Evolutionary conservation across 768 basidiomycete species (phyloP).

Genomic region (Nidularia pulvinata): DNA sequence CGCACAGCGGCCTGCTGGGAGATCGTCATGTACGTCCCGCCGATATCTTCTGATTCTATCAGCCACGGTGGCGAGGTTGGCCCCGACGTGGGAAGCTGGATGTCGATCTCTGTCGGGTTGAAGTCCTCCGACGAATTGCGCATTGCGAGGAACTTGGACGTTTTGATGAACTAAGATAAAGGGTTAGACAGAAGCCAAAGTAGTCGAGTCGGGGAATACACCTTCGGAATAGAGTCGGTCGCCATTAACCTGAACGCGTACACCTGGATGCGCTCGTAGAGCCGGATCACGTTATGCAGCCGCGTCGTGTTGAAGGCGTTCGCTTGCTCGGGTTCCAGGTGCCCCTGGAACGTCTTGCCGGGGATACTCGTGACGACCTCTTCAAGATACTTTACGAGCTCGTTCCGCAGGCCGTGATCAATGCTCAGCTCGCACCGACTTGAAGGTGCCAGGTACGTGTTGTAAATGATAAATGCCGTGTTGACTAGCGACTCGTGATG

Average conservation of each 20-base stretch:
- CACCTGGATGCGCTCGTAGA: conserved; percentile 96
- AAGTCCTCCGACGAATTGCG: conserved; percentile 80
- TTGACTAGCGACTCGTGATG: conserved; percentile 96
- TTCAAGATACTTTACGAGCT: conserved; percentile 90
- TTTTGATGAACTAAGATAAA: conserved; percentile 77
- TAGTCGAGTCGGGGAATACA: conserved; percentile 22
- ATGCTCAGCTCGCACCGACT: conserved; percentile 98
- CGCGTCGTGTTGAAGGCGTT: conserved; percentile 92
- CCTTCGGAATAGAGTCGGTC: conserved; percentile 98
- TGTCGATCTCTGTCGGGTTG: conserved; percentile 62
- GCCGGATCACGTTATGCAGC: conserved; percentile 86
- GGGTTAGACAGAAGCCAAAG: neutral
- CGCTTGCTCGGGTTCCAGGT: conserved; percentile 81
- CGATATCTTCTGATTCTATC: conserved; percentile 62
- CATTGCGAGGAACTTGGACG: conserved; percentile 76
- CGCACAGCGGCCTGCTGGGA: conserved; percentile 80
- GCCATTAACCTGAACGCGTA: conserved; percentile 99
- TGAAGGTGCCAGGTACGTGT: conserved; percentile 94
- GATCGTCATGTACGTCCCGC: conserved; percentile 85
- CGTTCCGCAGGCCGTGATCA: conserved; percentile 94
- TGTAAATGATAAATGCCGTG: conserved; percentile 92
- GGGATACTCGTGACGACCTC: conserved; percentile 81
- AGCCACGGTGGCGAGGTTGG: conserved; percentile 78
- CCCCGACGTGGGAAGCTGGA: conserved; percentile 48
- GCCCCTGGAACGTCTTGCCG: conserved; percentile 77